phyloP scores from a whole-genome alignment of 1,284 basidiomycete genomes.

The Cryptococcus sp. region DNA sequence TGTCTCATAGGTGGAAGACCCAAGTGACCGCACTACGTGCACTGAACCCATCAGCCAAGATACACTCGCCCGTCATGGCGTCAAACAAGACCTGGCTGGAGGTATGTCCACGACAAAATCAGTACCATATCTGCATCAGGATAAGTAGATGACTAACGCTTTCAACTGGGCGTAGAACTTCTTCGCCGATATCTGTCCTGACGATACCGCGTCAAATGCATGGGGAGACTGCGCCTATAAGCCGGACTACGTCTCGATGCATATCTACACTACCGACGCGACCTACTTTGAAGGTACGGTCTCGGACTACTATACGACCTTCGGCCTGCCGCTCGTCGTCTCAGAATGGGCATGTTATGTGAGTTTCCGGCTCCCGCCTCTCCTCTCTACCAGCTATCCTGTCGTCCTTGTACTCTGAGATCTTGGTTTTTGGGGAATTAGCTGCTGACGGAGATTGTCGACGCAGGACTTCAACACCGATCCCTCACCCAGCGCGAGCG shows the following conservation, averaged over 20 bases:
- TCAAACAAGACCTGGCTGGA: conserved; percentile 25
- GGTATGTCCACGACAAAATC: conserved; percentile 6
- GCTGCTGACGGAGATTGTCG: background rate
- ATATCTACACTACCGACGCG: conserved; percentile 23
- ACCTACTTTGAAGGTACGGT: conserved; percentile 18
- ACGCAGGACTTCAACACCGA: conserved; percentile 9
- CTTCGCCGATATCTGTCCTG: conserved; percentile 31
- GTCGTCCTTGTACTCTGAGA: background rate
- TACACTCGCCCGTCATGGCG: conserved; percentile 28
- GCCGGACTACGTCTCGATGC: conserved; percentile 28
- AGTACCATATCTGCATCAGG: background rate
- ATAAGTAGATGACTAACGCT: too few species aligned
- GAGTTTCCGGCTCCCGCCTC: conserved; percentile 3
- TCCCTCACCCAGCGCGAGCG: conserved; percentile 1
- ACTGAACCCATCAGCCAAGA: conserved; percentile 21
- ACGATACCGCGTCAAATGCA: conserved; percentile 6
- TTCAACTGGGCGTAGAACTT: conserved; percentile 18
- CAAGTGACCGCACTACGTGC: conserved; percentile 12
- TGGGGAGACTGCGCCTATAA: conserved; percentile 21
- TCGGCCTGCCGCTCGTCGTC: conserved; percentile 21
- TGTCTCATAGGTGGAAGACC: conserved; percentile 25
- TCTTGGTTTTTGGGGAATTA: background rate
- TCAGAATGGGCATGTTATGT: conserved; percentile 28
- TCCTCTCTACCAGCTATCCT: background rate
- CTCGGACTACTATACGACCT: conserved; percentile 13